A percentile compares a stretch with the other conserved stretches of the same genome.
phyloP scores from a whole-genome alignment of 768 basidiomycete genomes.

The Lepiota brunneoincarnata region DNA sequence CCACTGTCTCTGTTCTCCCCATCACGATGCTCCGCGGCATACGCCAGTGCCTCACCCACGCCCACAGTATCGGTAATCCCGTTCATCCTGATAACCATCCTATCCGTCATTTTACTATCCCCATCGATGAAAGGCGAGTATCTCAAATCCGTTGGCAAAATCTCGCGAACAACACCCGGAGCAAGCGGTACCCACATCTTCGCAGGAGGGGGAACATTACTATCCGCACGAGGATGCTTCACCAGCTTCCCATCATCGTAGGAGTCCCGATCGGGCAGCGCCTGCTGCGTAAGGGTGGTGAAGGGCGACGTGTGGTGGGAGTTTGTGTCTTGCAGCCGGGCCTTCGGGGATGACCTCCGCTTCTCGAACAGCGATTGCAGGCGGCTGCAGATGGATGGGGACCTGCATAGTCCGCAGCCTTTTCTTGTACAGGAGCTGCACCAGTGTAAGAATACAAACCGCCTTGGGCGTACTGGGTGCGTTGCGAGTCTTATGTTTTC shows the following conservation, averaged over 20 bases:
- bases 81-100: not conserved
- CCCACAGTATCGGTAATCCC: conserved; percentile 43
- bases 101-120: conserved; percentile 12
- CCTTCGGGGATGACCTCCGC: conserved; percentile 6
- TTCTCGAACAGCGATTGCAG: conserved; percentile 5
- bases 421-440: conserved; percentile 11
- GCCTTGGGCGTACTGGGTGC: conserved; percentile 51
- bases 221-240: conserved; percentile 31
- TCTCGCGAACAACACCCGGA: conserved; percentile 41
- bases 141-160: conserved; percentile 41
- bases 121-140: conserved; percentile 45
- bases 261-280: conserved; percentile 31
- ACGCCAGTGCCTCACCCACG: conserved; percentile 61
- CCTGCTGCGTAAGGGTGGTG: conserved; percentile 44
- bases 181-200: conserved; percentile 54
- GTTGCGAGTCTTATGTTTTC: conserved; percentile 33
- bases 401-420: conserved; percentile 31
- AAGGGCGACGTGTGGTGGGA: conserved; percentile 33
- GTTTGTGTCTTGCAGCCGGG: conserved; percentile 28
- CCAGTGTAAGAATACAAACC: conserved; percentile 25
- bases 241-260: conserved; percentile 28
- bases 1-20: conserved; percentile 36
- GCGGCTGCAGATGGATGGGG: conserved; percentile 27
- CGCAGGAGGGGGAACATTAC: conserved; percentile 34
- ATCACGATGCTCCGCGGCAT: conserved; percentile 28